Conservation (phyloP, 352 stramenopile species). For the Thraustochytrium sp. region DNA sequence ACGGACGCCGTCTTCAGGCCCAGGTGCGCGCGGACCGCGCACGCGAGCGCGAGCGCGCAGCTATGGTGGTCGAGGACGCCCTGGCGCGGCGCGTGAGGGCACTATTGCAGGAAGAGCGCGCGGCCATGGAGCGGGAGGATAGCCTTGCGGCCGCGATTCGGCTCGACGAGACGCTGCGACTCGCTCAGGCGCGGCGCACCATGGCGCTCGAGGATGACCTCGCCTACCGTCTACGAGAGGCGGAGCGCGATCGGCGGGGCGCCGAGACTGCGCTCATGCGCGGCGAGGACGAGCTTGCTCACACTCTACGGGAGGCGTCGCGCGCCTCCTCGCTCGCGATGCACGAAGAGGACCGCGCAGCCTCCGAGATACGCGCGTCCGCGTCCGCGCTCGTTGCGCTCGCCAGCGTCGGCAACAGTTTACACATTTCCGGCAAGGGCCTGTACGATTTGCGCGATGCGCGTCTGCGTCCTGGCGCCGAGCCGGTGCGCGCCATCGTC, state of each 20-base stretch:
- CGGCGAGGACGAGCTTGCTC: neutral
- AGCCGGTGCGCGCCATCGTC: neutral
- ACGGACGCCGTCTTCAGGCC: neutral
- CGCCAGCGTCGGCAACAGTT: neutral
- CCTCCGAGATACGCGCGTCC: neutral
- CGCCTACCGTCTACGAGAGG: neutral
- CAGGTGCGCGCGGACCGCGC: neutral
- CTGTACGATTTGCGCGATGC: neutral
- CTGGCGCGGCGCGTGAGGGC: neutral
- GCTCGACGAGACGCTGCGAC: neutral
- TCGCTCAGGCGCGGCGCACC: neutral
- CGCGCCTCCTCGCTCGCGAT: neutral
- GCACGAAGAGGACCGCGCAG: neutral
- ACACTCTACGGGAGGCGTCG: neutral
- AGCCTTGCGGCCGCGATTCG: neutral
- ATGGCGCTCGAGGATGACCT: neutral
- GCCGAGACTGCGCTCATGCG: neutral
- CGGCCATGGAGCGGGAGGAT: slow-evolving; percentile 2
- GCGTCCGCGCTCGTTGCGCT: neutral
- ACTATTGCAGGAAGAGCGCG: neutral
- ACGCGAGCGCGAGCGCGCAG: neutral
- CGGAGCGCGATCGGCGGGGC: neutral
- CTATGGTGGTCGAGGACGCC: neutral
- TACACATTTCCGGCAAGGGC: neutral
- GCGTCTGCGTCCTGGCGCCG: neutral